Conservation (phyloP, 2,329 filamentous ascomycete species). For the Graphiopsis chlorocephala region DNA sequence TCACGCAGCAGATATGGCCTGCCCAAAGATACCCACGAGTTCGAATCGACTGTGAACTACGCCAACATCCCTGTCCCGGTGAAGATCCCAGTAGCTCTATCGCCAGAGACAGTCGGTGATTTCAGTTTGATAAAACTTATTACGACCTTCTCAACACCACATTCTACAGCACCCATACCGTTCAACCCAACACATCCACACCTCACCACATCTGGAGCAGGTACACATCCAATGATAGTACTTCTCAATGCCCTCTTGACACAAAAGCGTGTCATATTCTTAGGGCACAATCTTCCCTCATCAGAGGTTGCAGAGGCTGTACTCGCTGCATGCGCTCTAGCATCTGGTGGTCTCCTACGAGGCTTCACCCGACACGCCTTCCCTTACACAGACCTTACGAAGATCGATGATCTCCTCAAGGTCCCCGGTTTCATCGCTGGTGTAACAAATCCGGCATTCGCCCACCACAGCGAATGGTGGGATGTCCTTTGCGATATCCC, state of each 20-base stretch:
- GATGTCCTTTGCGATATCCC: constrained; percentile 92
- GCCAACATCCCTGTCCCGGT: constrained; percentile 95
- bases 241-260: constrained; percentile 92
- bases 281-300: constrained; percentile 92
- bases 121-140: constrained; percentile 97
- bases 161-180: constrained; percentile 77
- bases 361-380: constrained; percentile 97
- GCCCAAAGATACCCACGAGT: constrained; percentile 94
- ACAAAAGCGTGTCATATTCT: constrained; percentile 92
- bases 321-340: constrained; percentile 89
- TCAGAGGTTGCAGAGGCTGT: constrained; percentile 98
- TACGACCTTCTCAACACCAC: constrained; percentile 82
- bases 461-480: constrained; percentile 96
- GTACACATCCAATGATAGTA: constrained; percentile 91
- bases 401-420: constrained; percentile 92
- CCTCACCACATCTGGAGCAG: constrained; percentile 84
- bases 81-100: constrained; percentile 89
- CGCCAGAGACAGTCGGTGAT: constrained; percentile 94
- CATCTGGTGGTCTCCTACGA: constrained; percentile 84
- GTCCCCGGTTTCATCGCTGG: constrained; percentile 97
- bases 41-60: constrained; percentile 92
- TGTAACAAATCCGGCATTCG: constrained; percentile 95
- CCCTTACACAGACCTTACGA: constrained; percentile 95
- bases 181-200: constrained; percentile 80
- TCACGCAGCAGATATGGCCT: constrained; percentile 60